Conservation (phyloP, 176 grass and related monocot genomes). For the Phyllostachys edulis region DNA sequence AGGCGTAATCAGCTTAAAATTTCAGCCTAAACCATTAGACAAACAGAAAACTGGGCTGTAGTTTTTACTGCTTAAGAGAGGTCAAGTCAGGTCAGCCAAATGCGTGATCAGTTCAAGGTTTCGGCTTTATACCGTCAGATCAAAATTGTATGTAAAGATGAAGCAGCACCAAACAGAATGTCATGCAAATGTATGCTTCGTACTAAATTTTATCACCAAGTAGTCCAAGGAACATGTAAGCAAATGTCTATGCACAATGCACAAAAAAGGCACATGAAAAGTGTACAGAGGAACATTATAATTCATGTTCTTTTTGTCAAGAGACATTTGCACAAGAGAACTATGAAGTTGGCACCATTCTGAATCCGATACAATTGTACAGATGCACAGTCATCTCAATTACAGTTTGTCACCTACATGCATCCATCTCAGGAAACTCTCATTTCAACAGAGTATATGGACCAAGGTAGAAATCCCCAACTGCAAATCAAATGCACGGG, state of each 20-base stretch:
- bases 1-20: background rate
- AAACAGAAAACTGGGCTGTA: background rate
- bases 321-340: slow-evolving; percentile 10
- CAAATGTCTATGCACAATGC: background rate
- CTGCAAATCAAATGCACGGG: slow-evolving; percentile 46
- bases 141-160: background rate
- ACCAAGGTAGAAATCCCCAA: slow-evolving; percentile 34
- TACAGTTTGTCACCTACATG: slow-evolving; percentile 50
- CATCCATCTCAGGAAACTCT: slow-evolving; percentile 47
- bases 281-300: background rate
- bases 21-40: background rate
- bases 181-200: background rate
- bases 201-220: background rate
- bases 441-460: slow-evolving; percentile 41
- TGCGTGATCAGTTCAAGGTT: background rate
- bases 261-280: background rate
- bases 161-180: background rate
- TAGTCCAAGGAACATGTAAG: background rate
- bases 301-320: background rate
- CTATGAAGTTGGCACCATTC: slow-evolving; percentile 26
- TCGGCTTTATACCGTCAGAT: background rate
- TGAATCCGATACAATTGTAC: slow-evolving; percentile 37
- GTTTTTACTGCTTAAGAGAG: background rate
- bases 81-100: background rate
- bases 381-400: slow-evolving; percentile 45